A percentile compares a stretch with the other conserved stretches of the same genome.
These are phyloP conservation scores for Sporothrix globosa DNA, from an alignment of 2,329 filamentous ascomycete genomes.

Conservation along the genomic window DNA sequence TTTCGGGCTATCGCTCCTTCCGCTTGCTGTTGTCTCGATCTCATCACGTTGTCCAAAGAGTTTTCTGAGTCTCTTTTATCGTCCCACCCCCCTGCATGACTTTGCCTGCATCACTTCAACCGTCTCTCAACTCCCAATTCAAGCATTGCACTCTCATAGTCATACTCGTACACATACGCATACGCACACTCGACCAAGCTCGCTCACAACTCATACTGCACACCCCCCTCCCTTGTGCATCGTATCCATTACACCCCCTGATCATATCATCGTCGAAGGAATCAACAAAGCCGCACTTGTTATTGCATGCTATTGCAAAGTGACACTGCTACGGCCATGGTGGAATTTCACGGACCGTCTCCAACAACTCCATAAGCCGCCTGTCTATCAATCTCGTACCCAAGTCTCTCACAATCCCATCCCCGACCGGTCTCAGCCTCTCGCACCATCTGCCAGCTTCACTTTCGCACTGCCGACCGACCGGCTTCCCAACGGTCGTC, in stretches of 20 bases:
- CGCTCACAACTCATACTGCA: not conserved
- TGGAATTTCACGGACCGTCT: conserved; percentile 19
- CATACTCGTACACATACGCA: no score
- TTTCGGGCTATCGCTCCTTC: conserved; percentile 4
- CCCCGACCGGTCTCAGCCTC: conserved; percentile 10
- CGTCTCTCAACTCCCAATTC: not conserved
- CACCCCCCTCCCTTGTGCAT: not conserved
- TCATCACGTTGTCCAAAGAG: not conserved
- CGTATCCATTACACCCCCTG: conserved; percentile 3
- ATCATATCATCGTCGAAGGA: conserved; percentile 3
- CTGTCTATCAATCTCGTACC: conserved; percentile 6
- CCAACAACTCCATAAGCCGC: conserved; percentile 16
- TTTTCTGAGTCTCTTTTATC: not conserved
- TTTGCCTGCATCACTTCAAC: conserved; percentile 8
- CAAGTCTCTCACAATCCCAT: not conserved
- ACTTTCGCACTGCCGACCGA: conserved; percentile 2
- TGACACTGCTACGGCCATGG: not conserved
- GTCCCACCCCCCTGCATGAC: conserved; percentile 9
- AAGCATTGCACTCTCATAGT: not conserved
- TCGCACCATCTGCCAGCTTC: conserved; percentile 1
- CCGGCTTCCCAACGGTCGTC: conserved; percentile 14
- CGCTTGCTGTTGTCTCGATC: not conserved
- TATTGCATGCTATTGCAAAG: not conserved
- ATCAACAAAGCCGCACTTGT: not conserved
- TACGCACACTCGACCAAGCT: not conserved